Percentiles rank a stretch among this genome's conserved stretches.
These are phyloP conservation scores for Phyllostachys edulis DNA, from an alignment of 176 grass and related monocot genomes.

Conservation along the genomic window DNA sequence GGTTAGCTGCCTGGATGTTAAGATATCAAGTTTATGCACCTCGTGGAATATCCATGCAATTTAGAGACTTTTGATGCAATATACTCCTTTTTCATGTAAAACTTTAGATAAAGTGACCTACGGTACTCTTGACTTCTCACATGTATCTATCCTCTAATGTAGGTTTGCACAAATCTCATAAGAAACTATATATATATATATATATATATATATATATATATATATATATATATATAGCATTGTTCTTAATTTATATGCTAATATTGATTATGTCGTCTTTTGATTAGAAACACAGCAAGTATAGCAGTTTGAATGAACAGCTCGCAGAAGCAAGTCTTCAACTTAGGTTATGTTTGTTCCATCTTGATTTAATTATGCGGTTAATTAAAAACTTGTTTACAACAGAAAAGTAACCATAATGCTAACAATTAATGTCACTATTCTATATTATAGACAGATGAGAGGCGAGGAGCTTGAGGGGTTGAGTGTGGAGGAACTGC, in stretches of 20 bases:
- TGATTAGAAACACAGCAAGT: slow-evolving; percentile 68
- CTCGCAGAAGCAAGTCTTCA: slow-evolving; percentile 69
- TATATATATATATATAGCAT: background rate
- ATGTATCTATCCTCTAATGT: too few relatives aligned
- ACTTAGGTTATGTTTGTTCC: slow-evolving; percentile 66
- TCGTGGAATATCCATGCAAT: too few relatives aligned
- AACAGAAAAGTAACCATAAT: background rate
- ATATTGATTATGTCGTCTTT: slow-evolving; percentile 24
- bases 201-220: too few relatives aligned
- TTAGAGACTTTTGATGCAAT: too few relatives aligned
- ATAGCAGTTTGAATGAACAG: slow-evolving; percentile 69
- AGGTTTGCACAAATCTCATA: too few relatives aligned
- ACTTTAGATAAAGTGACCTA: too few relatives aligned
- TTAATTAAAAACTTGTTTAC: slow-evolving; percentile 6
- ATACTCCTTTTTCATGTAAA: too few relatives aligned
- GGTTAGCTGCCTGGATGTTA: too few relatives aligned
- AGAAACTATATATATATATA: too few relatives aligned
- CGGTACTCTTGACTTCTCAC: too few relatives aligned
- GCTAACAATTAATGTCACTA: background rate
- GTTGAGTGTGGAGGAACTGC: slow-evolving; percentile 66
- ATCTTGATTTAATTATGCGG: slow-evolving; percentile 12
- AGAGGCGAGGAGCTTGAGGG: slow-evolving; percentile 86
- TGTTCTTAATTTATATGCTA: slow-evolving; percentile 1
- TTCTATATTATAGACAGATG: slow-evolving; percentile 61
- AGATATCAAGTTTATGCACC: too few relatives aligned